phyloP scores from a whole-genome alignment of 805 yeast genomes.

The Candida namnaoensis region DNA sequence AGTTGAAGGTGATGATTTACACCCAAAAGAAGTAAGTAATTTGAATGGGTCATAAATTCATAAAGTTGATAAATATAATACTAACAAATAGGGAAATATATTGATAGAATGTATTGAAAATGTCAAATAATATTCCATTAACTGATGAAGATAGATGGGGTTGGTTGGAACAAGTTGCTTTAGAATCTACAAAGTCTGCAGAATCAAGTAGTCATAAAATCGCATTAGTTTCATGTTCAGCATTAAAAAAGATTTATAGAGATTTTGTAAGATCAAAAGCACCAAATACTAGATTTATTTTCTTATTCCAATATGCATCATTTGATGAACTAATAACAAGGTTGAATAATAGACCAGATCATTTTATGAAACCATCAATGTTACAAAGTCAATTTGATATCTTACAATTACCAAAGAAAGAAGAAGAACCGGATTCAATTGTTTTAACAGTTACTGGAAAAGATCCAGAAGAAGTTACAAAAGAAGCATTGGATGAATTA shows the following conservation, averaged over 20 bases:
- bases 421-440: conserved; percentile 21
- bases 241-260: conserved; percentile 70
- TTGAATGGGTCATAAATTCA: background rate
- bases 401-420: conserved; percentile 58
- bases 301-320: conserved; percentile 61
- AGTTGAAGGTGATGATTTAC: conserved; percentile 82
- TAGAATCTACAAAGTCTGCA: conserved; percentile 30
- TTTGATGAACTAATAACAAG: conserved; percentile 53
- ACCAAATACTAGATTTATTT: conserved; percentile 35
- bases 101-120: conserved; percentile 59
- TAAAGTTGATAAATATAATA: background rate
- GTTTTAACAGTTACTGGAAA: conserved; percentile 22
- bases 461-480: conserved; percentile 7
- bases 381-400: conserved; percentile 68
- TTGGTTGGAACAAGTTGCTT: conserved; percentile 60
- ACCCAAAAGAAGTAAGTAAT: conserved; percentile 38
- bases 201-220: conserved; percentile 18
- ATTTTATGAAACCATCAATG: conserved; percentile 86
- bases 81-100: background rate
- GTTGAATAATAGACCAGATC: conserved; percentile 57
- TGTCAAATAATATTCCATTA: conserved; percentile 74
- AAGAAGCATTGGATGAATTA: conserved; percentile 1
- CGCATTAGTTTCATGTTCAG: conserved; percentile 72
- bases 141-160: conserved; percentile 89
- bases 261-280: conserved; percentile 36